Base-by-base conservation (phyloP, 1,284 basidiomycete species). In the Sporisorium iseilematis-ciliati region DNA sequence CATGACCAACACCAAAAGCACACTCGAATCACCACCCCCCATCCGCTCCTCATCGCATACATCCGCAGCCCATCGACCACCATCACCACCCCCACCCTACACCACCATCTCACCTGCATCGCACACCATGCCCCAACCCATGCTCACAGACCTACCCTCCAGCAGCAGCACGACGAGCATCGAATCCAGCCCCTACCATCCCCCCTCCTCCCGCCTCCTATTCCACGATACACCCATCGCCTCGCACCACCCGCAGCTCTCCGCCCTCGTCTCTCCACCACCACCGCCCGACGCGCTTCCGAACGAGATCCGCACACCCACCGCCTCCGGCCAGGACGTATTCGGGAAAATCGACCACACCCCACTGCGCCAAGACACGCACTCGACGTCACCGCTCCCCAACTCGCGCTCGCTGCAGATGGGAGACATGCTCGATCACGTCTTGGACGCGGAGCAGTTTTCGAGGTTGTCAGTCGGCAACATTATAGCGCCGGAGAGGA, bases 311-410 rank as follows among this genome's bases (percentile, higher is more conserved):
- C 57, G 51, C 8, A 73, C 70, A 21, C 65, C 65, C 20, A 73
- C 61, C 3, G 54, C 57, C 18, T 51, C 52, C 7, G 11, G 25
- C 11, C 65, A 65, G 11, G 71, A 74, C 48, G 71, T 74, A 0
- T 74, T 74, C 38, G 71, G 71, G 23, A 65, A 69, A 42, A 74
- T 74, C 33, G 65, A 74, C 35, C 71, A 74, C 18, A 74, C 71
- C 0, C 71, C 71, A 10, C 33, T 74, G 7, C 57, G 71, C 10
- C 65, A 74, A 29, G 65, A 74, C 20, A 68, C 65, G 20, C 58
- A 74, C 42, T 74, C 71, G 11, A 74, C 71, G 21, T 74, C 65
- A n/a, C 71, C 71, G 0, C 58, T 74, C 3, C 71, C 71, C 46
- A 74, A 74, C 41, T 74, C 65, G 18, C 43, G 65, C 6, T 74